phyloP scores from a whole-genome alignment of 768 basidiomycete genomes.

The Termitomyces sp. region DNA sequence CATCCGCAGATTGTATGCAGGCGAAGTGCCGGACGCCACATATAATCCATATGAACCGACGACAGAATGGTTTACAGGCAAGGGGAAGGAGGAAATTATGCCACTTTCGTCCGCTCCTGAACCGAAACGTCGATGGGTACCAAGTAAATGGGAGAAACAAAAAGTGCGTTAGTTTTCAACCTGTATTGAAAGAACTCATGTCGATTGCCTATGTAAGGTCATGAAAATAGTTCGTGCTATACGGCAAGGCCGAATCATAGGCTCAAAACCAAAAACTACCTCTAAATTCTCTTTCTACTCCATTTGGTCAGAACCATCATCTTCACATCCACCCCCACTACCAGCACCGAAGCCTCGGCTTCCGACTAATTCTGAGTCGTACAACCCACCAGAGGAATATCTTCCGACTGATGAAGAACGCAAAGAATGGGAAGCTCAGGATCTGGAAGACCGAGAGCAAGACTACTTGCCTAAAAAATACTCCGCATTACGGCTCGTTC shows the following conservation, averaged over 20 bases:
- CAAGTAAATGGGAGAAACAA: constrained; percentile 99
- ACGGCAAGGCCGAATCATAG: constrained; percentile 88
- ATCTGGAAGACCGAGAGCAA: constrained; percentile 85
- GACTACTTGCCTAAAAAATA: constrained; percentile 89
- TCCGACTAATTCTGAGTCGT: constrained; percentile 94
- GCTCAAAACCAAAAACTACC: constrained; percentile 78
- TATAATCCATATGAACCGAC: constrained; percentile 95
- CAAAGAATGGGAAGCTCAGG: constrained; percentile 74
- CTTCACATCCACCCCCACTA: constrained; percentile 76
- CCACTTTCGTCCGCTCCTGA: constrained; percentile 88
- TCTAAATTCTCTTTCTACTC: constrained; percentile 71
- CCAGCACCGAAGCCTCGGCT: constrained; percentile 89
- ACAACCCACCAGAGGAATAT: constrained; percentile 98
- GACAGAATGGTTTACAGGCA: constrained; percentile 95
- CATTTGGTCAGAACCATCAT: constrained; percentile 83
- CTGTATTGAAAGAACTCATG: neutral
- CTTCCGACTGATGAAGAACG: constrained; percentile 80
- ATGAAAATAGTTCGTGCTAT: constrained; percentile 99
- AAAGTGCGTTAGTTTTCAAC: constrained; percentile 53
- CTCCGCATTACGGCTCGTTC: constrained; percentile 79
- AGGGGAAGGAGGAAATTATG: constrained; percentile 93
- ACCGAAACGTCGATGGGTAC: constrained; percentile 94
- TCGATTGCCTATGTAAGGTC: constrained; percentile 46
- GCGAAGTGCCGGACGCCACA: constrained; percentile 84
- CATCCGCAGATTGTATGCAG: constrained; percentile 83